phyloP scores from a whole-genome alignment of 805 yeast genomes.

The Helenozyma baotianmanensis region DNA sequence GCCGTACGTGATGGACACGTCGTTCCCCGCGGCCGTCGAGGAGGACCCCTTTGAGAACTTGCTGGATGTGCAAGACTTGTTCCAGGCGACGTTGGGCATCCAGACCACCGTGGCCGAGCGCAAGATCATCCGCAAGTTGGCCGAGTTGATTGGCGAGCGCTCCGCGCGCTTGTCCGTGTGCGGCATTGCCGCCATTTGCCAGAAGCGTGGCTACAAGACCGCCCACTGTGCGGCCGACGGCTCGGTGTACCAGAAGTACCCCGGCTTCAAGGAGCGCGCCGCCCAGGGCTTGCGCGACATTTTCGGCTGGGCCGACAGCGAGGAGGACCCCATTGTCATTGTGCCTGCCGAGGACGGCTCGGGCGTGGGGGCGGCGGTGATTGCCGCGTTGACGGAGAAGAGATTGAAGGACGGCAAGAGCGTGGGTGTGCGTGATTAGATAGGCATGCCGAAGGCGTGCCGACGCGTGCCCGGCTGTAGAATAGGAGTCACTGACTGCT shows the following conservation, averaged over 20 bases:
- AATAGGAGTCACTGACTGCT: too few species aligned
- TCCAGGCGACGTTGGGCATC: constrained; percentile 55
- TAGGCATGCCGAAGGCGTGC: too few species aligned
- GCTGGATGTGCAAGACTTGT: constrained; percentile 65
- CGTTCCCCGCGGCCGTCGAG: constrained; percentile 82
- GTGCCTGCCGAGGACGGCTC: constrained; percentile 97
- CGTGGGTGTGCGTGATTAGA: constrained; percentile 44
- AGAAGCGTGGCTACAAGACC: constrained; percentile 71
- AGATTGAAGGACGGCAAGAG: constrained; percentile 69
- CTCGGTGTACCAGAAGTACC: constrained; percentile 90
- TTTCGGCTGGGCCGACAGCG: constrained; percentile 63
- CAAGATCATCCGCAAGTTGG: constrained; percentile 72
- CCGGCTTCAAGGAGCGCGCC: constrained; percentile 85
- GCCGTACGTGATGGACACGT: constrained; percentile 80
- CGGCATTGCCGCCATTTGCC: constrained; percentile 92
- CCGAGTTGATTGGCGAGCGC: constrained; percentile 86
- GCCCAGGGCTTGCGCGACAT: constrained; percentile 85
- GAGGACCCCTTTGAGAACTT: constrained; percentile 85
- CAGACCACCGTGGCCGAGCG: constrained; percentile 73
- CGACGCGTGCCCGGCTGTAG: too few species aligned
- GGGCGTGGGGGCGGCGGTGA: constrained; percentile 98
- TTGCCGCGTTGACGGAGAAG: constrained; percentile 88
- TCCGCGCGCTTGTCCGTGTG: constrained; percentile 89
- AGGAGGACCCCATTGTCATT: constrained; percentile 75
- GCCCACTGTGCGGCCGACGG: constrained; percentile 97